Evolutionary conservation across 768 basidiomycete genomes (phyloP), one percentile per base, ranked within the genome.

Genomic region (Termitomyces sp.): DNA sequence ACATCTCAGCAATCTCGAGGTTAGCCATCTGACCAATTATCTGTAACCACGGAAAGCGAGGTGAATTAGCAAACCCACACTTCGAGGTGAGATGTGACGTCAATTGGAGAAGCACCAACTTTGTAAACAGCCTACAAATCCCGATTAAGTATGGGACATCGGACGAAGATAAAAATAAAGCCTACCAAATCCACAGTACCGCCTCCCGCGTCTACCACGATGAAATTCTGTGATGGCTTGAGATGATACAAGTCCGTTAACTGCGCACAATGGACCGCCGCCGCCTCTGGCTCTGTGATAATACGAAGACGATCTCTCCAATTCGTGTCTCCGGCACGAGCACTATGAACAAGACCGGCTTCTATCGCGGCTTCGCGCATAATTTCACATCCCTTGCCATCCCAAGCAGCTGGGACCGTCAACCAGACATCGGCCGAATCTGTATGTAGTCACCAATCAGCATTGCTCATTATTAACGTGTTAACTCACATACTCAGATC

Each of bases 1-100:
- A 89, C 73, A 94, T 87, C 71, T 95, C 93, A 42, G 91, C 92
- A 56, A 95, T 93, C 68, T 94, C 91, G n/a, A 94, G 80, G 63
- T 84, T 82, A 11, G 84, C 75, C 68, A 90, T 77, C 59, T 89
- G 81, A 5, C 91, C 93, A 51, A 89, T 89, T 46, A 94, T 88
- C 78, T 79, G 60, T 31, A 73, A 73, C 68, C 59, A 62, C 57
- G 50, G 53, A 33, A 33, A 41, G 20, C 45, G 29, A 29, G 54
- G n/a, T 7, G 11, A 38, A n/a, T 36, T 44, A 55, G 18, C n/a
- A 56, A 42, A 55, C 32, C 35, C 40, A 45, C 39, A 32, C 16
- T 33, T 33, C 3, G 29, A 51, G 16, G 29, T 52, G 46, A 43
- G 27, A 40, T n/a, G n/a, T 49, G 43, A 57, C 23, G 33, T 18